phyloP scores from a whole-genome alignment of 257 asterid species.

The Gynochthodes officinalis region DNA sequence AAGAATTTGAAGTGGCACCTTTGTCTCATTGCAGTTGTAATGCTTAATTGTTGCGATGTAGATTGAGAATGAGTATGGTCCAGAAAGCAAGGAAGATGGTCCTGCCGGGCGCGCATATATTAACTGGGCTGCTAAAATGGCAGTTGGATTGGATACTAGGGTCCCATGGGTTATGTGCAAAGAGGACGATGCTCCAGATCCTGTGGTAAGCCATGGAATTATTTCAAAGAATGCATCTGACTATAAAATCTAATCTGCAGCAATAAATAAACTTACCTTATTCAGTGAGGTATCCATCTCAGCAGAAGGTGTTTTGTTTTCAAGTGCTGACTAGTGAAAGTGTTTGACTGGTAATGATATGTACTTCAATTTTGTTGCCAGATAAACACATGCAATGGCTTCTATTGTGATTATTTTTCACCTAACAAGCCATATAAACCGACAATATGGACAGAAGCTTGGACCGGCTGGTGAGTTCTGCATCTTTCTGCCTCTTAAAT shows the following conservation, averaged over 20 bases:
- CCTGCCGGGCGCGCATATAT: conserved; percentile 68
- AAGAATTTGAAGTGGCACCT: no score
- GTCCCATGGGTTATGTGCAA: conserved; percentile 99
- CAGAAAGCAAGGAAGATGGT: conserved; percentile 51
- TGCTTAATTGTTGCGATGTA: conserved; percentile 24
- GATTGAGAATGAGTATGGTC: conserved; percentile 96
- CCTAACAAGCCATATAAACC: conserved; percentile 96
- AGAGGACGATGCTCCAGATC: conserved; percentile 94
- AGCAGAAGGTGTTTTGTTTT: not conserved
- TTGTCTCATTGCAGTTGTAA: not conserved
- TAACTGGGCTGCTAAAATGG: conserved; percentile 99
- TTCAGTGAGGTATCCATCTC: no score
- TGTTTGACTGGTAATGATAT: not conserved
- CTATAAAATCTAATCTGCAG: not conserved
- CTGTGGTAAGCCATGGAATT: conserved; percentile 58
- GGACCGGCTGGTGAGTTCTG: conserved; percentile 87
- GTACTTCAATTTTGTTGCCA: conserved; percentile 31
- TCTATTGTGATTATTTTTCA: conserved; percentile 82
- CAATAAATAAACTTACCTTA: no score
- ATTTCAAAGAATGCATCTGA: not conserved
- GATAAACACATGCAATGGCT: conserved; percentile 97
- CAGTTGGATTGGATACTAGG: conserved; percentile 63
- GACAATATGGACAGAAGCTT: conserved; percentile 91
- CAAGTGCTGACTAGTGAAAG: not conserved
- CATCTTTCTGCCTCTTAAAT: not conserved